These are phyloP conservation scores for Hanseniaspora mollemarum DNA, from an alignment of 805 yeast species.

Conservation along the genomic window DNA sequence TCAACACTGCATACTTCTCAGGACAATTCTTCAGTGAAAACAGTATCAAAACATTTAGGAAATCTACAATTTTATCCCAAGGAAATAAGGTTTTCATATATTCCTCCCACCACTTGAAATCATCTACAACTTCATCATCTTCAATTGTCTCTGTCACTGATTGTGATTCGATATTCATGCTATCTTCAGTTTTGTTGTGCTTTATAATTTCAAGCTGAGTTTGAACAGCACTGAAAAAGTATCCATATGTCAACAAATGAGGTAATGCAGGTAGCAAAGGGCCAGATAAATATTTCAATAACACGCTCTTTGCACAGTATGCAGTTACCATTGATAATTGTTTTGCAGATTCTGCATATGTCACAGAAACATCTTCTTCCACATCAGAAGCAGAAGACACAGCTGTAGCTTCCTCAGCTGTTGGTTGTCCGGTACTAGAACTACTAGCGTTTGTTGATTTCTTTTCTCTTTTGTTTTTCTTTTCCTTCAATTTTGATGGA, in stretches of 20 bases:
- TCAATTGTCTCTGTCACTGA: too few species aligned
- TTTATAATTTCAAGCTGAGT: slow-evolving; percentile 35
- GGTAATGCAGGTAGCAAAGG: slow-evolving; percentile 58
- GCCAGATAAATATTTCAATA: slow-evolving; percentile 55
- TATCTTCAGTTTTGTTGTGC: slow-evolving; percentile 9
- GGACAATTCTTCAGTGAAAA: slow-evolving; percentile 23
- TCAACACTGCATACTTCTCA: slow-evolving; percentile 30
- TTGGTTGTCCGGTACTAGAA: slow-evolving; percentile 21
- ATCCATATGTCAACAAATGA: slow-evolving; percentile 66
- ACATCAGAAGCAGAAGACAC: slow-evolving; percentile 8
- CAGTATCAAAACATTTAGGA: slow-evolving; percentile 47
- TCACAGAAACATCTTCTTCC: slow-evolving; percentile 17
- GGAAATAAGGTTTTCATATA: slow-evolving; percentile 48
- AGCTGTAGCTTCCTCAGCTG: slow-evolving; percentile 15
- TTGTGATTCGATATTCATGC: neutral
- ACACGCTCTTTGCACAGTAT: slow-evolving; percentile 56
- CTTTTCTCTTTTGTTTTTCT: slow-evolving; percentile 60
- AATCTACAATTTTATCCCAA: slow-evolving; percentile 53
- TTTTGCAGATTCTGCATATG: slow-evolving; percentile 18
- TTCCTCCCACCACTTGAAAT: slow-evolving; percentile 24
- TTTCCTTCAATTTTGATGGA: slow-evolving; percentile 58
- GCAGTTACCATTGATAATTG: slow-evolving; percentile 41
- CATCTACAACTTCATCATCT: neutral
- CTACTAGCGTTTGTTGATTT: slow-evolving; percentile 29
- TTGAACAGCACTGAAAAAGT: slow-evolving; percentile 56